phyloP scores from a whole-genome alignment of 2,329 filamentous ascomycete genomes.

The Pyrenophora tritici-repentis region DNA sequence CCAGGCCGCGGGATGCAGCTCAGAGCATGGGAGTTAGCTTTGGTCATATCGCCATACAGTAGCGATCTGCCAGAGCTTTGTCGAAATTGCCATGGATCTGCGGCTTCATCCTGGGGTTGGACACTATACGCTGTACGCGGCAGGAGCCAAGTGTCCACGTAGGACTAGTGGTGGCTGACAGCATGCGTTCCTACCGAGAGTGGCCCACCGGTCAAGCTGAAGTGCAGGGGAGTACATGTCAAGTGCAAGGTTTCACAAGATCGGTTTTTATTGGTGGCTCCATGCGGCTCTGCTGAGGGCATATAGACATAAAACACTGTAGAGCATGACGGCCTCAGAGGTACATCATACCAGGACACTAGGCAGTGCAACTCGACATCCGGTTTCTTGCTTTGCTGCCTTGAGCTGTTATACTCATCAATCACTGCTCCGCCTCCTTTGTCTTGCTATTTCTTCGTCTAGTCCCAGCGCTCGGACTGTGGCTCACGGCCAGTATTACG shows the following conservation, averaged over 20 bases:
- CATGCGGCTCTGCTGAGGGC: conserved; percentile 45
- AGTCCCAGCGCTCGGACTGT: conserved; percentile 14
- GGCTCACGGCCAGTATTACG: conserved; percentile 5
- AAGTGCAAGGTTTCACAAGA: conserved; percentile 11
- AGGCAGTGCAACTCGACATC: conserved; percentile 37
- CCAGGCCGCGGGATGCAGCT: conserved; percentile 20
- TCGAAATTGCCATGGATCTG: conserved; percentile 34
- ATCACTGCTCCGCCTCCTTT: conserved; percentile 37
- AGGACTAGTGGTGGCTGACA: conserved; percentile 36
- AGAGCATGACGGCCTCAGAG: conserved; percentile 25
- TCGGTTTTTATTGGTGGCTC: conserved; percentile 16
- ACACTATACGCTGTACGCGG: conserved; percentile 27
- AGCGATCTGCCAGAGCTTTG: conserved; percentile 29
- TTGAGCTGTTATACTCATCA: conserved; percentile 16
- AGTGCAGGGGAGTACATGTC: conserved; percentile 5
- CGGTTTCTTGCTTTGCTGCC: conserved; percentile 29
- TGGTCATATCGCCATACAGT: conserved; percentile 22
- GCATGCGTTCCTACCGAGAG: conserved; percentile 16
- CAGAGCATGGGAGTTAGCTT: conserved; percentile 17
- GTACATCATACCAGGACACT: conserved; percentile 25
- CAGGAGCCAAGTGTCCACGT: conserved; percentile 34
- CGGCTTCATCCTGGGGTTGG: conserved; percentile 28
- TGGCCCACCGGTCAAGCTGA: conserved; percentile 39
- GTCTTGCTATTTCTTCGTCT: conserved; percentile 18
- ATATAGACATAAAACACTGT: conserved; percentile 38